Base-by-base conservation (phyloP, 306 rosid genomes). In the Cyclanthera cordifolia region DNA sequence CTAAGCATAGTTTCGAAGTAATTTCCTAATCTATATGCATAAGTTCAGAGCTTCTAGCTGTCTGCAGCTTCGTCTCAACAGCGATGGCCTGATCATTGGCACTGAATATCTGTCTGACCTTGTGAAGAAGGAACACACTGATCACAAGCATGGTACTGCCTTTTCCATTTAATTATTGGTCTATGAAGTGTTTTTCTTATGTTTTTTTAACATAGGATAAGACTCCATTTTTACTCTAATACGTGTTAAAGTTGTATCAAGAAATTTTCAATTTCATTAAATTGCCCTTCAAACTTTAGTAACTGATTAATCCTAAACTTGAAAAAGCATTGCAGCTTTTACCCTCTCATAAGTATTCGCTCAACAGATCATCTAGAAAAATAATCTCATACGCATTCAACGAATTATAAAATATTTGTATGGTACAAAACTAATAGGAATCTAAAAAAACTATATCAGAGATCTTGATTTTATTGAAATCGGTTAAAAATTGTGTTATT, bases 81-180 rank as follows among this genome's bases (percentile, higher is more conserved):
- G 86, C 58, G 0, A 83, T 61, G 99, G 99, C 28, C 85, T 83
- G 17, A 94, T 90, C 74, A 78, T 86, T 4, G 99, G 99, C 84
- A 87, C 97, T 25, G 97, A 90, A 77, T 94, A 88, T 81, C 3
- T 94, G 74, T 88, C 95, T 77, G 99, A 94, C 82, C 99, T 94
- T 61, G 99, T 94, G 45, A 97, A 94, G 77, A 94, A 82, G 82
- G 97, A 79, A 73, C 94, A 93, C 74, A 3, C 25, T 17, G 37
- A 50, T 52, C 82, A 94, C 76, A 78, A 82, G 16, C 91, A 86
- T 51, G 96, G 99, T 94, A 94, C 77, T 28, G 53, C 19, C 54
- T 46, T 60, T 53, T 56, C 67, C 32, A 52, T 68, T 69, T 59
- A 59, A 8, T 56, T 20, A 69, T 51, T 52, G 32, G 39, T 54